Base-by-base conservation (phyloP, 192 early-diverging fungal species). In the Geosiphon pyriformis region DNA sequence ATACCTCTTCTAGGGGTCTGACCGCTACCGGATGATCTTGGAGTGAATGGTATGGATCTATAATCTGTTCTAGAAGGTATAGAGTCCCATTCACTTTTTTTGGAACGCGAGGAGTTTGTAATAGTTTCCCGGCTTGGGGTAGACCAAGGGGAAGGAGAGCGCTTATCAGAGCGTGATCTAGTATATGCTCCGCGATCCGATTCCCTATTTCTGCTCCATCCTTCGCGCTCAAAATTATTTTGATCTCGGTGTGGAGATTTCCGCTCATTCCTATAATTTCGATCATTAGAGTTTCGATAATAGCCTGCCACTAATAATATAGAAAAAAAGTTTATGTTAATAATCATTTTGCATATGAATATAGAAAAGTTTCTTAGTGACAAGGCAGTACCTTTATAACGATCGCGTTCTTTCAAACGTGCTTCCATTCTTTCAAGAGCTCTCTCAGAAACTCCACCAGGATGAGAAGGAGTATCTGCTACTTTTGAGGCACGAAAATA, bases 1-100 rank as follows among this genome's bases (percentile, higher is more conserved):
- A 60, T 72, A 72, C 73, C 73, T 72, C 68, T 52, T 65, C 76
- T 46, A 29, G 76, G 72, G 2, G 76, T 78, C 26, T 74, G 34
- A 0, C 76, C 73, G 15, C 72, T 73, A 22, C 50, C 50, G 30
- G 72, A 57, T 6, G 50, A 62, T 0, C 64, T 52, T 29, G 73
- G 70, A 6, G 76, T 77, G 61, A 60, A 29, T 7, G 60, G 29
- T 42, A 42, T 42, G 23, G 53, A 55, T 55, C 53, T 69, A 22
- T 70, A 57, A 29, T 61, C 70, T 20, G 70, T 65, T 33, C 70
- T 55, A 12, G 68, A 49, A 11, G 76, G 76, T 25, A 73, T 74
- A 1, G 76, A 68, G 65, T 78, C 76, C 72, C 76, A 78, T 33
- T 78, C 76, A 52, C 76, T 72, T 53, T 59, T 23, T 58, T 66